Percentiles rank a stretch among this genome's conserved stretches.
Conservation (phyloP, 257 asterid species). For the Thymus quinquecostatus region DNA sequence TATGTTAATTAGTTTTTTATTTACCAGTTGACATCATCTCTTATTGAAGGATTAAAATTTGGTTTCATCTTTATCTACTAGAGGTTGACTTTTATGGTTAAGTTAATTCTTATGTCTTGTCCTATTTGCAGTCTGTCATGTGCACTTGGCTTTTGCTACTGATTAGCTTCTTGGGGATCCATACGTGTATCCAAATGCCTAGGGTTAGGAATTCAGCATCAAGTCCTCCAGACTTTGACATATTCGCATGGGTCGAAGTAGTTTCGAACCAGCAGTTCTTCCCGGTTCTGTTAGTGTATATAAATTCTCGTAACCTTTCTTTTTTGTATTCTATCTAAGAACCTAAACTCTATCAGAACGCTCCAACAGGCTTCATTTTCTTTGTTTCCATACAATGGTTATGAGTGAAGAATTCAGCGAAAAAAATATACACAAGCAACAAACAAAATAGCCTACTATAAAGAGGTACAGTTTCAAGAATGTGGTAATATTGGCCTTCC, state of each 20-base stretch:
- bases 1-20: background rate
- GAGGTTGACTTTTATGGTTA: background rate
- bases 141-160: background rate
- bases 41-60: background rate
- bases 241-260: background rate
- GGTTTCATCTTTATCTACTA: background rate
- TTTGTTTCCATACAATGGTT: background rate
- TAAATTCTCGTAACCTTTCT: background rate
- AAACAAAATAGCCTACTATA: constrained; percentile 9
- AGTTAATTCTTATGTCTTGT: background rate
- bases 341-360: background rate
- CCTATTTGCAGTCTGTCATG: background rate
- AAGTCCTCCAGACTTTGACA: background rate
- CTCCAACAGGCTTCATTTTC: background rate
- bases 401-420: background rate
- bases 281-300: background rate
- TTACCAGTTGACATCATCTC: background rate
- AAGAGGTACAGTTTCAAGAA: background rate
- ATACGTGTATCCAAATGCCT: background rate
- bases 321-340: background rate
- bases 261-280: background rate
- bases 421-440: background rate
- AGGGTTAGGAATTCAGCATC: background rate
- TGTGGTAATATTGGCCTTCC: background rate
- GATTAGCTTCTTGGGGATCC: background rate